Evolutionary conservation across 495 filamentous ascomycete species (phyloP), one percentile per base, ranked within the genome.

Genomic region (Penicillium samsonianum): DNA sequence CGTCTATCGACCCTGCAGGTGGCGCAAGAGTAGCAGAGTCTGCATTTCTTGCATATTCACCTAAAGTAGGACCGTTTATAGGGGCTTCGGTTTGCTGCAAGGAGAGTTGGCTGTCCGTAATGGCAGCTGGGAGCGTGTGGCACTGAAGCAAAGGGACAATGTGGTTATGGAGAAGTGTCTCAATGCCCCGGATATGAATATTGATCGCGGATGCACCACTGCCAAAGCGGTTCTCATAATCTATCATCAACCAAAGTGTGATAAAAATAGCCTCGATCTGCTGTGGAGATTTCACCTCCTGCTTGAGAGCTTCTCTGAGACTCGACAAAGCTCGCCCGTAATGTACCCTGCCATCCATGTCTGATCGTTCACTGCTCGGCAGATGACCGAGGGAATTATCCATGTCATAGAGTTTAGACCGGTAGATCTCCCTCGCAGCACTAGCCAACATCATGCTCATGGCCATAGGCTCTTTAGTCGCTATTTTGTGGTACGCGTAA

Each of bases 361-460:
- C 61, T 40, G 55, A 54, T 46, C 50, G 53, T 25, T 64, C 64
- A 62, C 55, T 57, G 25, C 28, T 50, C 4, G 50, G 9, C 9
- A 52, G 25, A 45, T 31, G 23, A n/a, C 41, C 60, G 30, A 51
- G 46, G 5, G 58, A 40, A 30, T n/a, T 25, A 12, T 62, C 59
- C 20, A 49, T 38, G 43, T 69, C 66, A 45, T 68, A 57, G 4
- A 64, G 56, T 50, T 48, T 62, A 6, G 58, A 60, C 22, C 68
- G 61, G 55, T 67, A 60, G 37, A 71, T 67, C 43, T 72, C 69
- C 14, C 64, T 62, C 19, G 69, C 64, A 38, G 65, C 62, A 54
- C 61, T 72, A 3, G 71, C 71, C 20, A 72, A 55, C n/a, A 72
- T 66, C 69, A 72, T 69, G 42, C 67, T 71, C 66, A 72, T 69